Evolutionary conservation across 2,329 filamentous ascomycete genomes (phyloP), one percentile per base, ranked within the genome.

Genomic region (Thermomyces lanuginosus): DNA sequence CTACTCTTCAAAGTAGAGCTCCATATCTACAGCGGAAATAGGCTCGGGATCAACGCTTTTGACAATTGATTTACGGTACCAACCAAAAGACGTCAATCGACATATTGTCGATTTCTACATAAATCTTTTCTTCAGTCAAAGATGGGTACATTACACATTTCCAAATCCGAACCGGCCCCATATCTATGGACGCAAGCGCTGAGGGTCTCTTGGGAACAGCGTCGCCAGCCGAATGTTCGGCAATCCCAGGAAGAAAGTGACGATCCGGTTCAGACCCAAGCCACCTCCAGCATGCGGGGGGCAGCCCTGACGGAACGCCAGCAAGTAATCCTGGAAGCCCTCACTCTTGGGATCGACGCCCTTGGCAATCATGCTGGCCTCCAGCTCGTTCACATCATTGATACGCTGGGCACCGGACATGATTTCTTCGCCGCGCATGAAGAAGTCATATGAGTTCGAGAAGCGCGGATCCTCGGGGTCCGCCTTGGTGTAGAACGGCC

Each of bases 401-500:
- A 76, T 70, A 55, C 71, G 70, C 51, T 76, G 71, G 6, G 70
- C 71, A 32, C 71, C 71, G 6, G 66, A 71, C 62, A 71, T 67
- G 48, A 76, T 75, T 47, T 76, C 71, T 48, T 76, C 69, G 8
- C 71, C 71, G 39, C 71, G 66, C 70, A 76, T 75, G 59, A 76
- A 75, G 58, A 76, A 72, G 49, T 76, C 71, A 51, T 73, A 76
- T 3, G 64, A 69, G 56, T 75, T 73, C 22, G 64, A 80, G 36
- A 81, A 66, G 18, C 63, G 62, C 29, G 69, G 63, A 42, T 78
- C 69, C 22, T 67, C 60, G 2, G 70, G 69, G 45, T 79, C 78
- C 28, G 79, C 72, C 61, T 86, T 81, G 35, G 86, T 83, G 57
- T 93, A 95, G 57, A 92, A 92, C 4, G 86, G 86, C 16, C 89